Evolutionary conservation across 495 filamentous ascomycete species (phyloP).

Genomic region (Sporormia fimetaria): DNA sequence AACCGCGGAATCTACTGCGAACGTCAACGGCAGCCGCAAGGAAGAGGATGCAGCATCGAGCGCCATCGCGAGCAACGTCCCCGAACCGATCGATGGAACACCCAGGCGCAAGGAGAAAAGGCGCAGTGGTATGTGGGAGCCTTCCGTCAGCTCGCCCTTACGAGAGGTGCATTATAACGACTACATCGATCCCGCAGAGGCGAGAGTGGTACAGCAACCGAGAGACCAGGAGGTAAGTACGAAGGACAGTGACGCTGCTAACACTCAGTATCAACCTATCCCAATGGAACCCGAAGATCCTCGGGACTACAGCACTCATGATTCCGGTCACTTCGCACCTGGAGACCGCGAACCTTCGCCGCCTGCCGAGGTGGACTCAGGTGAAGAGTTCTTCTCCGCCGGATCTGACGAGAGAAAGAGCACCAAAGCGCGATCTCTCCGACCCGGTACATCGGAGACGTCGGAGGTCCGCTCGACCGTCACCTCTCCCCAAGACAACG

Average conservation of each 20-base stretch:
- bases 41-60: neutral
- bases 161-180: slow-evolving; percentile 30
- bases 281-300: neutral
- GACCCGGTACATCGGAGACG: too few relatives aligned
- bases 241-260: too few relatives aligned
- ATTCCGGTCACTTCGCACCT: slow-evolving; percentile 17
- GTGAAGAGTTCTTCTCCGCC: slow-evolving; percentile 20
- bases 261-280: neutral
- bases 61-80: slow-evolving; percentile 11
- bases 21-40: too few relatives aligned
- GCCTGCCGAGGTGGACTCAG: slow-evolving; percentile 6
- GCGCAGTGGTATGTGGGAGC: slow-evolving; percentile 28
- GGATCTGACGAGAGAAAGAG: slow-evolving; percentile 14
- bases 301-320: neutral
- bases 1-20: too few relatives aligned
- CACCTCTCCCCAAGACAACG: too few relatives aligned
- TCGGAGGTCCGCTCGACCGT: too few relatives aligned
- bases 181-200: slow-evolving; percentile 13
- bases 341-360: slow-evolving; percentile 5
- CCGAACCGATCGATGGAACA: slow-evolving; percentile 22
- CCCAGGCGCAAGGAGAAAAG: slow-evolving; percentile 29
- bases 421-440: slow-evolving; percentile 1
- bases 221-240: too few relatives aligned
- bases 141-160: slow-evolving; percentile 27
- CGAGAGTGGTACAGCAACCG: too few relatives aligned